Evolutionary conservation across 164 flowering plant species (phyloP), one percentile per base, ranked within the genome.

Genomic region (Tetrastigma voinierianum): DNA sequence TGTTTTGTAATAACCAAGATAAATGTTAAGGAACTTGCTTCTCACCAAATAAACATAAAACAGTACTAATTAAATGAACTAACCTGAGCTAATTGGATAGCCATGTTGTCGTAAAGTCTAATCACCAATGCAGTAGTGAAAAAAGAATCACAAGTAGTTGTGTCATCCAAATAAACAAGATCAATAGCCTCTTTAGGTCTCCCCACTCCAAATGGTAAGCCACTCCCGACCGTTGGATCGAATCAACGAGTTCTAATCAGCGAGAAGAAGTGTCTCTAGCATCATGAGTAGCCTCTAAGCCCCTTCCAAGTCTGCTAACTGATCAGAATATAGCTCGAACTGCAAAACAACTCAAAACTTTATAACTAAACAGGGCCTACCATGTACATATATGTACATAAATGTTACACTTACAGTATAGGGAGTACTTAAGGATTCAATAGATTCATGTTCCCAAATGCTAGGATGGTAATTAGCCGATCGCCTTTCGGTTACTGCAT

Each of bases 401-500:
- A 3, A 32, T 32, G 11, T 1, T 49, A 24, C 6, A 58, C 58
- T 18, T 59, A 73, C 71, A 0, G 68, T 43, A n/a, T 67, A 73
- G 16, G 72, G 72, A 19, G 56, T 63, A 20, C 12, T 58, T 5
- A 68, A 52, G 2, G 65, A 64, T 24, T 68, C 68, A 0, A 73
- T 68, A 48, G 18, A 7, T 16, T 53, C 19, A 21, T 47, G 62
- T 15, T 59, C 76, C 76, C 76, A 73, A 9, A 73, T 68, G 58
- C 18, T 68, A 11, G 76, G 72, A 46, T 73, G 72, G 46, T 68
- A 73, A 52, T 73, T 9, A 13, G 67, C 70, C 40, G 70, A 72
- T 67, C 70, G 49, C 18, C 67, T 43, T 18, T 53, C 19, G 11
- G 15, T 57, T 11, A 6, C 56, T 17, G 23, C 43, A 57, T n/a